Evolutionary conservation across 2,329 filamentous ascomycete species (phyloP), one percentile per base, ranked within the genome.

Genomic region (Venturia effusa): DNA sequence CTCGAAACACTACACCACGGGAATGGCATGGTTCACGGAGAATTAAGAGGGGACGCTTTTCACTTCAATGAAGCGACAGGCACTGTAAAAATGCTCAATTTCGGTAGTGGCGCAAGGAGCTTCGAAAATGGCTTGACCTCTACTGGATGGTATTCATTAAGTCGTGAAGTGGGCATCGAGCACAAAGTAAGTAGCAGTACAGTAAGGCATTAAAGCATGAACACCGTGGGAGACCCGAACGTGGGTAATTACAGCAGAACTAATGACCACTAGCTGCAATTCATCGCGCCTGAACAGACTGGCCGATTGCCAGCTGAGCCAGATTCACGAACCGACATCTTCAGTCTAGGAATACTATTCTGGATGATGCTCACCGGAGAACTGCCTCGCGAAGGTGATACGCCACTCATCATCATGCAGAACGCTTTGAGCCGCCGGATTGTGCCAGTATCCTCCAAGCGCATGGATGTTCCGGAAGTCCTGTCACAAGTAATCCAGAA

Each of bases 221-320:
- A 51, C 22, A 4, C 10, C 22, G 22, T 27, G 27, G 13, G 45
- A 51, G 22, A 13, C 45, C 45, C 10, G 45, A 22, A 27, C 13
- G 15, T 30, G 45, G 45, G 45, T 51, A 51, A 27, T 51, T 3
- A 27, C 27, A 27, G 22, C 45, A 27, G 17, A 51, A 22, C 45
- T 51, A 22, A 51, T 27, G 45, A 22, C 11, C 4, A 3, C 45
- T 27, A 96, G 75, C 80, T 97, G 24, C 85, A 92, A 61, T 97
- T 91, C 72, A 95, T 97, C 72, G 93, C 92, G 59, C 92, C 93
- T 0, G 93, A 97, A 72, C 93, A 97, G 78, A 97, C 93, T 2
- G 93, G 93, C 17, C 87, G 93, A 24, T 88, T 97, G 83, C 90
- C 92, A 2, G 91, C 90, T 3, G 92, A 97, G 73, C 93, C 93